These are phyloP conservation scores for Mytilinidion resinicola DNA, from an alignment of 495 filamentous ascomycete genomes.

Conservation along the genomic window DNA sequence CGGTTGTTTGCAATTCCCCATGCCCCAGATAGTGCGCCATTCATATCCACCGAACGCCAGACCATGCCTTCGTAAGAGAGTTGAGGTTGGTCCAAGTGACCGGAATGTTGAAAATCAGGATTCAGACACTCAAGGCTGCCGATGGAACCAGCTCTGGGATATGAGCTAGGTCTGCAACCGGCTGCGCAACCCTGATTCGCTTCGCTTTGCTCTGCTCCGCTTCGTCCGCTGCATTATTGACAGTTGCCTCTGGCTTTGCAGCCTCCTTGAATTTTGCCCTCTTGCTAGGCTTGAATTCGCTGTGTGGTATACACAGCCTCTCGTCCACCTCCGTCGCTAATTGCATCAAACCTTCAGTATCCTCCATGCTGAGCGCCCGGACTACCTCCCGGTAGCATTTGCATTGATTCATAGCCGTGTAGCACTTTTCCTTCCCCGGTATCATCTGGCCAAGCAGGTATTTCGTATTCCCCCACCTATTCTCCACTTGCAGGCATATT, in stretches of 20 bases:
- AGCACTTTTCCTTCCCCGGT: slow-evolving; percentile 63
- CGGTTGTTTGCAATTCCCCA: too few species aligned
- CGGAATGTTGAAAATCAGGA: too few species aligned
- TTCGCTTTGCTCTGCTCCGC: background rate
- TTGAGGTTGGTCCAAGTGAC: too few species aligned
- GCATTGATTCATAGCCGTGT: slow-evolving; percentile 46
- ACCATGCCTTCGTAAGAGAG: too few species aligned
- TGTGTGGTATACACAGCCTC: slow-evolving; percentile 50
- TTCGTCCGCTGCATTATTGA: background rate
- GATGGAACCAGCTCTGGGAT: background rate
- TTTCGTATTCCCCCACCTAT: slow-evolving; percentile 86
- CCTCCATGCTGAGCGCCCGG: slow-evolving; percentile 52
- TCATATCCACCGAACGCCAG: too few species aligned
- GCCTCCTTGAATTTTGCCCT: slow-evolving; percentile 45
- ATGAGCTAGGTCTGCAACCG: background rate
- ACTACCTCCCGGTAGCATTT: slow-evolving; percentile 63
- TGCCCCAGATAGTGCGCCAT: too few species aligned
- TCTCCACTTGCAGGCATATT: slow-evolving; percentile 66
- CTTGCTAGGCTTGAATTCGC: slow-evolving; percentile 47
- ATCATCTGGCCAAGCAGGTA: slow-evolving; percentile 78
- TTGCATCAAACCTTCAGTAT: slow-evolving; percentile 49
- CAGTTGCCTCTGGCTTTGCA: background rate
- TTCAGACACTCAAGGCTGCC: background rate
- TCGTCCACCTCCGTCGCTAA: slow-evolving; percentile 57
- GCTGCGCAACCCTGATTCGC: background rate